Evolutionary conservation across 2,329 filamentous ascomycete species (phyloP), one percentile per base, ranked within the genome.

Genomic region (Sporothrix schenckii): DNA sequence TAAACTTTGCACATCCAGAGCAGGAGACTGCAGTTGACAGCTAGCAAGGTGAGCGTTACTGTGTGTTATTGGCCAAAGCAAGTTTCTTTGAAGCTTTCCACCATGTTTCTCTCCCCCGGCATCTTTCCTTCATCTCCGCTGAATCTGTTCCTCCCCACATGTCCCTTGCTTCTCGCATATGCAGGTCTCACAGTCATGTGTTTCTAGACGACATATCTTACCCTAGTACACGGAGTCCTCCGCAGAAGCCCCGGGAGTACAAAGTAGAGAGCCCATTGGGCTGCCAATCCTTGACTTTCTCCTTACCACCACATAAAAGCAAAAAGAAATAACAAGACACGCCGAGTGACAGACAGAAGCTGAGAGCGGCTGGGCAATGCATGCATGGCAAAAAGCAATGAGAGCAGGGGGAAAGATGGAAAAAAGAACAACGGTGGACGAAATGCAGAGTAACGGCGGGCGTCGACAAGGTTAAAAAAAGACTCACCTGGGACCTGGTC

Each of bases 121-220:
- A 47, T 27, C n/a, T n/a, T 19, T 44, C 39, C 39, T 63, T 30
- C 39, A 30, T 10, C 24, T 44, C 6, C 30, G 4, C 9, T 44
- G 24, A 4, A 24, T 41, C 19, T 10, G 1, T 16, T 21, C n/a
- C 13, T 21, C 63, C n/a, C 66, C 24, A 11, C 3, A 11, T 34
- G 66, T 68, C 53, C 66, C 66, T 68, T 68, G 53, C 66, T 60
- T 68, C 52, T 68, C 66, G 66, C 39, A 41, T 58, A 39, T 50
- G 53, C 66, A 58, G 39, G 66, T 68, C 66, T 60, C 66, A 68
- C 66, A 27, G 24, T 58, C 53, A 49, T 68, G 53, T 24, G 41
- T 67, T 47, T 44, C 34, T 19, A 9, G 6, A 34, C 34, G 34
- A 9, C 24, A n/a, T 44, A n/a, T n/a, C n/a, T n/a, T n/a, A 24